phyloP scores from a whole-genome alignment of 1,284 basidiomycete species.

The Apiotrichum montevideense region DNA sequence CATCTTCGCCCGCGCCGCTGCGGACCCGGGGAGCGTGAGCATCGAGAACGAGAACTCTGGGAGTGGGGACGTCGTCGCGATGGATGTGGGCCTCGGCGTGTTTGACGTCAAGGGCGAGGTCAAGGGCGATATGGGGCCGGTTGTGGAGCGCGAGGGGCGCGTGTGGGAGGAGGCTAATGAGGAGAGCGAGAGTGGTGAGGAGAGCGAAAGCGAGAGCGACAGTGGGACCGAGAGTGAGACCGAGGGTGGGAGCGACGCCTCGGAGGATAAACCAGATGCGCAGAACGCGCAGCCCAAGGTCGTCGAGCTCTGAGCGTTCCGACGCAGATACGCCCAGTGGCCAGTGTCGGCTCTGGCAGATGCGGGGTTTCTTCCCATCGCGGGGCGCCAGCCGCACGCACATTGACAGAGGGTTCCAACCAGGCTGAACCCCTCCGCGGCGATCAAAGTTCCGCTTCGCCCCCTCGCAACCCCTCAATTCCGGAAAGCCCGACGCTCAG shows the following conservation, averaged over 20 bases:
- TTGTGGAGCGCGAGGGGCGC: slow-evolving; percentile 16
- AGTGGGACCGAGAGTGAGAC: slow-evolving; percentile 4
- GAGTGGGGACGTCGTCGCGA: slow-evolving; percentile 4
- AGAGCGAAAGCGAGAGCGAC: slow-evolving; percentile 2
- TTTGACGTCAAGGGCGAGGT: slow-evolving; percentile 28
- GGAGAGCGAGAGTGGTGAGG: slow-evolving; percentile 9
- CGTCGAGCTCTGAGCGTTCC: background rate
- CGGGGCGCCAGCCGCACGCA: too few relatives aligned
- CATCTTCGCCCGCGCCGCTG: slow-evolving; percentile 20
- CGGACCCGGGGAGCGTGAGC: slow-evolving; percentile 26
- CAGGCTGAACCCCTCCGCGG: too few relatives aligned
- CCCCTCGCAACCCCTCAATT: too few relatives aligned
- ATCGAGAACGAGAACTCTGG: slow-evolving; percentile 14
- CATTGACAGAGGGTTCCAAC: too few relatives aligned
- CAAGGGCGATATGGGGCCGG: slow-evolving; percentile 16
- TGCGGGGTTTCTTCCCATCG: too few relatives aligned
- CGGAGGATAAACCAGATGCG: background rate
- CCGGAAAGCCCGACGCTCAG: too few relatives aligned
- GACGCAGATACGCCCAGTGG: too few relatives aligned
- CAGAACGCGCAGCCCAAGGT: background rate
- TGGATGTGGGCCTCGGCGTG: slow-evolving; percentile 39
- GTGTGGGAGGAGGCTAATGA: background rate
- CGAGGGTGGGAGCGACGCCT: background rate
- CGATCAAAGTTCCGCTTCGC: too few relatives aligned
- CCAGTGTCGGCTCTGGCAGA: too few relatives aligned